phyloP scores from a whole-genome alignment of 768 basidiomycete genomes.

The Phlebiopsis flavidoalba region DNA sequence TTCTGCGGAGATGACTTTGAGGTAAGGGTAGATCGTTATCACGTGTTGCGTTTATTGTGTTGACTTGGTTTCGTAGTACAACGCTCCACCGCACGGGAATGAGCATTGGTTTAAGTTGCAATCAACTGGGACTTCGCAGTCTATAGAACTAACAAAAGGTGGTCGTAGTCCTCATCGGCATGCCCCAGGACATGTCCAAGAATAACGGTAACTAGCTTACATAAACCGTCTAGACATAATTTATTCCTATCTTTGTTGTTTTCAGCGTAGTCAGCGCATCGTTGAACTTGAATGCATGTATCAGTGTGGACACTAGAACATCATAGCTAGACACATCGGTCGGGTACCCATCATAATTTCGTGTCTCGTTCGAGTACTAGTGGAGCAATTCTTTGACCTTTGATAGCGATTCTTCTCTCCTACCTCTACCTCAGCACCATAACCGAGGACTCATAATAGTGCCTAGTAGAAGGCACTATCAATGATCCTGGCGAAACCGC shows the following conservation, averaged over 20 bases:
- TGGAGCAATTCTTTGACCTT: too few relatives aligned
- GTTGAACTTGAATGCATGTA: neutral
- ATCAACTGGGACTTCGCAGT: neutral
- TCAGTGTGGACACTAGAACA: slow-evolving; percentile 4
- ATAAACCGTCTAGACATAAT: neutral
- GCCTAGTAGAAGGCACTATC: too few relatives aligned
- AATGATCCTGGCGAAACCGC: too few relatives aligned
- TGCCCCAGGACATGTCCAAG: neutral
- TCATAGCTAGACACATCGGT: neutral
- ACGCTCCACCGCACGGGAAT: slow-evolving; percentile 20
- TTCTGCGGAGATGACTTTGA: slow-evolving; percentile 35
- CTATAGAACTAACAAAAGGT: neutral
- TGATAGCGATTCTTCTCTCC: too few relatives aligned
- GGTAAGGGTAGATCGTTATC: slow-evolving; percentile 23
- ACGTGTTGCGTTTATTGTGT: slow-evolving; percentile 14
- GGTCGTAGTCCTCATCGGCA: slow-evolving; percentile 1
- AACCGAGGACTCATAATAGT: too few relatives aligned
- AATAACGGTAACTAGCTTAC: neutral
- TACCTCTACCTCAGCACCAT: too few relatives aligned
- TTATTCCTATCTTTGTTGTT: slow-evolving; percentile 4
- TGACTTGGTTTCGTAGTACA: slow-evolving; percentile 11
- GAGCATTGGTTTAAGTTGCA: slow-evolving; percentile 18
- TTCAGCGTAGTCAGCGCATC: neutral
- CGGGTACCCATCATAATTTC: neutral
- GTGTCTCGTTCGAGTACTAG: neutral